Evolutionary conservation across 2,329 filamentous ascomycete species (phyloP), one percentile per base, ranked within the genome.

Genomic region (Dissoconium aciculare): DNA sequence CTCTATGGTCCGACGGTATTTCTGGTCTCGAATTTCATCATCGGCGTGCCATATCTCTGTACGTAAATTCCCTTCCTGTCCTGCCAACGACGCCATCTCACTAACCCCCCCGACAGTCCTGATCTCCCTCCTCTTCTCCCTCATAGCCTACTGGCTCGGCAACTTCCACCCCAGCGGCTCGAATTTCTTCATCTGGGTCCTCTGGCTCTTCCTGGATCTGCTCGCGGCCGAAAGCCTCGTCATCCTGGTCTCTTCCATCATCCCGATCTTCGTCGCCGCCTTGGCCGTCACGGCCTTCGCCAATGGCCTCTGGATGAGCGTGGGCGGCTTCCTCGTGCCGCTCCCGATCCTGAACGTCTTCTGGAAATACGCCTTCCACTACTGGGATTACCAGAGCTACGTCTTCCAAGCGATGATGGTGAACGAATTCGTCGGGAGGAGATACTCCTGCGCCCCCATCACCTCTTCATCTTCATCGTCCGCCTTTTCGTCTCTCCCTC

Each of bases 331-430:
- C 58, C 66, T 91, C 53, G 81, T 91, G 2, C 67, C 71, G 3
- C 71, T 75, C 3, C 69, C 62, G 1, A 68, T 75, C 2, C 64
- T 91, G 24, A 91, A 92, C 53, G 70, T 68, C 2, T 92, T 92
- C 44, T 92, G 79, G 73, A 71, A 74, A 52, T 89, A 91, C 45
- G 79, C 79, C 4, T 89, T 89, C 45, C 78, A 85, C 50, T 91
- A 85, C 53, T 85, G 85, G 49, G 79, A 91, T 51, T 91, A 91
- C 48, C 81, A 87, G 57, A 62, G 65, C 25, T 91, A 85, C 45
- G 82, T 91, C 3, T 92, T 91, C 51, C 72, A 87, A 49, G 82
- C 80, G 10, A 89, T 92, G 82, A 89, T 91, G 80, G 74, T 87
- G 31, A 91, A 89, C 47, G 80, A 92, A 57, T 89, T 92, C 51